A percentile compares a stretch with the other conserved stretches of the same genome.
Conservation (phyloP, 1,284 basidiomycete species). For the Nidula niveotomentosa region DNA sequence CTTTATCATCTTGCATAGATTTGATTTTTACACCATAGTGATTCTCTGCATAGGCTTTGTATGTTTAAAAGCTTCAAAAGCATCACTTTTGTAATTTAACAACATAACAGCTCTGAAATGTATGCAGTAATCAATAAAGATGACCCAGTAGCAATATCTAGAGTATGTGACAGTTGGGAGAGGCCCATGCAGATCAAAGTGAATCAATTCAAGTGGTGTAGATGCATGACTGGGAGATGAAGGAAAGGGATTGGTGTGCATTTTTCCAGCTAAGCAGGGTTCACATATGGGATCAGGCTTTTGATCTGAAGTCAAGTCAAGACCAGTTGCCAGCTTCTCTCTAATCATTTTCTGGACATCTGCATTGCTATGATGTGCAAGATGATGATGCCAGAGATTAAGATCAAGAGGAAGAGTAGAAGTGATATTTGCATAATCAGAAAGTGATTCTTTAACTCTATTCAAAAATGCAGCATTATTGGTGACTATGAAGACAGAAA, state of each 20-base stretch:
- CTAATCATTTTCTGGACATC: conserved; percentile 1
- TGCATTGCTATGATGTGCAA: conserved; percentile 17
- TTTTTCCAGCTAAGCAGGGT: conserved; percentile 25
- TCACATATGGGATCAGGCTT: conserved; percentile 24
- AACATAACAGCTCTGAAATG: conserved; percentile 16
- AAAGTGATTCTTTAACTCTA: not conserved
- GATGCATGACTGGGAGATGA: conserved; percentile 1
- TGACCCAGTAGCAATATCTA: conserved; percentile 30
- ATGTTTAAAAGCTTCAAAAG: conserved; percentile 24
- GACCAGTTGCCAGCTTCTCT: not conserved
- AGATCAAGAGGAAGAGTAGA: conserved; percentile 12
- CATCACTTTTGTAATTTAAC: conserved; percentile 29
- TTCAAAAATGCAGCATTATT: not conserved
- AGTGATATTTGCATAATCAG: not conserved
- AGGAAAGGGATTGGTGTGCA: conserved; percentile 16
- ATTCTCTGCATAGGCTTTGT: conserved; percentile 25
- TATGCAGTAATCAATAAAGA: conserved; percentile 30
- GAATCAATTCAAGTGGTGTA: conserved; percentile 25
- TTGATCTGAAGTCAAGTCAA: not conserved
- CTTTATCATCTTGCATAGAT: conserved; percentile 23
- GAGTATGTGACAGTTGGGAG: conserved; percentile 17
- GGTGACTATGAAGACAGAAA: not conserved
- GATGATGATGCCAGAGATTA: conserved; percentile 21
- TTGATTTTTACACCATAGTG: conserved; percentile 21
- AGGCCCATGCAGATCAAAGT: conserved; percentile 32